These are phyloP conservation scores for Leishmania gerbilli DNA, from an alignment of 208 protist species.

Conservation along the genomic window DNA sequence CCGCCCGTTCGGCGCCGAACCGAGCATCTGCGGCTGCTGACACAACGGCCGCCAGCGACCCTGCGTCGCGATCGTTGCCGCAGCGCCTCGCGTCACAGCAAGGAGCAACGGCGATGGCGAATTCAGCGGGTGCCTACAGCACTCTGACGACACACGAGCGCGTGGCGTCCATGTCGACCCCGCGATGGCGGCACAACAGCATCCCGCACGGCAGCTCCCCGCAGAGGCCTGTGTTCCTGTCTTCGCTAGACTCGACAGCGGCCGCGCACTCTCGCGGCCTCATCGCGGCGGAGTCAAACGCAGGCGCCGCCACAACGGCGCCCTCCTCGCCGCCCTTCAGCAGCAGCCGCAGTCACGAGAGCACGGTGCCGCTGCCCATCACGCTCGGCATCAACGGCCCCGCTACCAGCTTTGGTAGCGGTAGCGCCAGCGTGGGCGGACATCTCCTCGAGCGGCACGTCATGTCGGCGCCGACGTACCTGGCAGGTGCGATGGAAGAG, in stretches of 20 bases:
- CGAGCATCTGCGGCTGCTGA: neutral
- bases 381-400: too few species aligned
- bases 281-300: slow-evolving; percentile 25
- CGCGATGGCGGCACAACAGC: slow-evolving; percentile 19
- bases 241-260: slow-evolving; percentile 23
- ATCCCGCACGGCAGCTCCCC: slow-evolving; percentile 27
- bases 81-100: neutral
- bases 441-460: slow-evolving; percentile 4
- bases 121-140: neutral
- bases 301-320: neutral
- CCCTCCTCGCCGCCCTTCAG: neutral
- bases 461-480: slow-evolving; percentile 17
- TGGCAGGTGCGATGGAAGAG: slow-evolving; percentile 1
- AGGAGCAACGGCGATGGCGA: neutral
- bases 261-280: slow-evolving; percentile 20
- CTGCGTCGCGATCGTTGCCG: neutral
- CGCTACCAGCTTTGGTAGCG: neutral
- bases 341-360: neutral
- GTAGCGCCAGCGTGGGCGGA: neutral
- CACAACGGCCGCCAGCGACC: neutral
- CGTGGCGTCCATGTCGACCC: neutral
- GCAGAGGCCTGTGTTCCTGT: slow-evolving; percentile 29
- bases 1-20: neutral
- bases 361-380: neutral
- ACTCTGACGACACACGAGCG: neutral